phyloP scores from a whole-genome alignment of 73 alveolate genomes.

The Paramecium primaurelia region DNA sequence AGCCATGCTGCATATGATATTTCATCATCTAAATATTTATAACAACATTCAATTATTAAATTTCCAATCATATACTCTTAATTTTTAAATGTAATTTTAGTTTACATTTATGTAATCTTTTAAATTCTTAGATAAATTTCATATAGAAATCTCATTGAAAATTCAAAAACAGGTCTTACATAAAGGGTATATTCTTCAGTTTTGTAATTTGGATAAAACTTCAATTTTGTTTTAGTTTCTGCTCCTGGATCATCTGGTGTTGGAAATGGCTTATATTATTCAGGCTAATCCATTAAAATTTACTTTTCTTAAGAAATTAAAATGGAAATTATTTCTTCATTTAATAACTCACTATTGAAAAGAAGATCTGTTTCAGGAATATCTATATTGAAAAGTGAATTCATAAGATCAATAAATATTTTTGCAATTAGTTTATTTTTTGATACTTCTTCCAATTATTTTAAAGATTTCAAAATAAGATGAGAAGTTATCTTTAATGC shows the following conservation, averaged over 20 bases:
- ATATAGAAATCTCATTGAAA: background rate
- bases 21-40: constrained; percentile 2
- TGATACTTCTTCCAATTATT: background rate
- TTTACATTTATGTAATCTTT: background rate
- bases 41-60: background rate
- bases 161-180: constrained; percentile 23
- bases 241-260: background rate
- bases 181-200: background rate
- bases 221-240: background rate
- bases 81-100: background rate
- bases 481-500: constrained; percentile 6
- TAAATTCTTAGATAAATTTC: background rate
- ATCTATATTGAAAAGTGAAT: background rate
- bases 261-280: background rate
- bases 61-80: background rate
- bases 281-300: background rate
- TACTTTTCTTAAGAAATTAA: background rate
- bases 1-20: background rate
- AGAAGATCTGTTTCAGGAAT: background rate
- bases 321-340: background rate
- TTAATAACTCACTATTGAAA: background rate
- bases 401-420: background rate
- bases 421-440: background rate
- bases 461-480: background rate
- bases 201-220: constrained; percentile 19